Evolutionary conservation across 2,329 filamentous ascomycete species (phyloP).

Genomic region (Nemania serpens): DNA sequence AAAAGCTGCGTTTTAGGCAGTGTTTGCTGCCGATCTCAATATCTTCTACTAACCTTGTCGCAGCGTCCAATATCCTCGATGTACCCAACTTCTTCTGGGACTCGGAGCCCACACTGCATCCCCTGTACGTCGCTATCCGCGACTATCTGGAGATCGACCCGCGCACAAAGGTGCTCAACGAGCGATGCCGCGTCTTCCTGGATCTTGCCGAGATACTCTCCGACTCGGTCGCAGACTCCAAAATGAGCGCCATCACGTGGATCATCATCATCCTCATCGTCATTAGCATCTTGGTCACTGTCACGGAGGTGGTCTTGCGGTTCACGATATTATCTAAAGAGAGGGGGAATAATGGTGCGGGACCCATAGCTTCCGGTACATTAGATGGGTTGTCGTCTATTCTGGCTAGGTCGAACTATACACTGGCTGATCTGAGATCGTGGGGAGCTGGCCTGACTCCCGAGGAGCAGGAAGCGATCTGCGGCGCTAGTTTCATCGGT

Average conservation of each 20-base stretch:
- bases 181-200: slow-evolving; percentile 93
- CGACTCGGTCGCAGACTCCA: slow-evolving; percentile 88
- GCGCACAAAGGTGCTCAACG: slow-evolving; percentile 94
- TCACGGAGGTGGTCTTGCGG: slow-evolving; percentile 83
- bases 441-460: slow-evolving; percentile 39
- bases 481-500: slow-evolving; percentile 37
- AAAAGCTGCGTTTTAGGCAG: background rate
- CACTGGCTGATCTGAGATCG: slow-evolving; percentile 37
- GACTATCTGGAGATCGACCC: slow-evolving; percentile 98
- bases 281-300: slow-evolving; percentile 87
- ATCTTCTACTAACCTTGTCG: slow-evolving; percentile 25
- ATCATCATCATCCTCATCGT: slow-evolving; percentile 95
- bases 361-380: slow-evolving; percentile 10
- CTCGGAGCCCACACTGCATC: slow-evolving; percentile 90
- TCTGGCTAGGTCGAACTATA: slow-evolving; percentile 36
- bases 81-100: slow-evolving; percentile 99
- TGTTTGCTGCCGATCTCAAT: slow-evolving; percentile 7
- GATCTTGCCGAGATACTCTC: slow-evolving; percentile 94
- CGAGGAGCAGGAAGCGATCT: slow-evolving; percentile 38
- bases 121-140: slow-evolving; percentile 89
- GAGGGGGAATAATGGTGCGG: slow-evolving; percentile 39
- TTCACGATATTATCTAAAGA: slow-evolving; percentile 71
- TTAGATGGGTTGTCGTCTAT: slow-evolving; percentile 30
- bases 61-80: slow-evolving; percentile 93
- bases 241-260: slow-evolving; percentile 97